Base-by-base conservation (phyloP, 1,284 basidiomycete species). In the Pulchroboletus neoregius region DNA sequence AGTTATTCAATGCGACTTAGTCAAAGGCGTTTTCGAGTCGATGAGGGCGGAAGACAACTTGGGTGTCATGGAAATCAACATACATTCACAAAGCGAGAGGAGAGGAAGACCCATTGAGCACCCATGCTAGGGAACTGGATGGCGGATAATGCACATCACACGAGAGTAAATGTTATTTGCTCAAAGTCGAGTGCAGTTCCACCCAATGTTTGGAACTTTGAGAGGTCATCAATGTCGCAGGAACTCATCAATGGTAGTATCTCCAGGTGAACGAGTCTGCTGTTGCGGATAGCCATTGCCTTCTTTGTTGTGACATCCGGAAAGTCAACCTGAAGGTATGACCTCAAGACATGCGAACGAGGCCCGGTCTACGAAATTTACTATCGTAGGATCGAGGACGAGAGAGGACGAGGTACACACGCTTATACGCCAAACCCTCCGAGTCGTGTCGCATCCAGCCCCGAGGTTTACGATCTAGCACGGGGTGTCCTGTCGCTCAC, bases 261-360 rank as follows among this genome's bases (percentile, higher is more conserved):
- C 65, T 28, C 66, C 63, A 1, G 72, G 63, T 24, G 65, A 63
- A 1, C 86, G 2, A 72, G 60, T 0, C 60, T 74, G 58, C 78
- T 86, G 62, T 84, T 85, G 32, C 77, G 73, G 53, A 96, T 91
- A 4, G 82, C 71, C 75, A 87, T 84, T 9, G 87, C 83, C 71
- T 98, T 98, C 56, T 79, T 80, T 7, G 73, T 76, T 0, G 91
- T 93, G 38, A 88, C 78, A 61, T 94, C 87, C 0, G 83, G 72
- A 58, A 97, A 94, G 68, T 98, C 94, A 30, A 97, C 65, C 61
- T 98, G 94, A 43, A 96, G 70, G 63, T 96, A 98, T 20, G 68
- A 67, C 8, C 70, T 71, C 30, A 85, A 54, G 20, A 62, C 55
- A 20, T 76, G 70, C 43, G 72, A 73, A 50, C 71, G 63, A 27